A percentile compares a stretch with the other conserved stretches of the same genome.
Conservation (phyloP, 805 yeast species). For the Metschnikowia reukaufii region DNA sequence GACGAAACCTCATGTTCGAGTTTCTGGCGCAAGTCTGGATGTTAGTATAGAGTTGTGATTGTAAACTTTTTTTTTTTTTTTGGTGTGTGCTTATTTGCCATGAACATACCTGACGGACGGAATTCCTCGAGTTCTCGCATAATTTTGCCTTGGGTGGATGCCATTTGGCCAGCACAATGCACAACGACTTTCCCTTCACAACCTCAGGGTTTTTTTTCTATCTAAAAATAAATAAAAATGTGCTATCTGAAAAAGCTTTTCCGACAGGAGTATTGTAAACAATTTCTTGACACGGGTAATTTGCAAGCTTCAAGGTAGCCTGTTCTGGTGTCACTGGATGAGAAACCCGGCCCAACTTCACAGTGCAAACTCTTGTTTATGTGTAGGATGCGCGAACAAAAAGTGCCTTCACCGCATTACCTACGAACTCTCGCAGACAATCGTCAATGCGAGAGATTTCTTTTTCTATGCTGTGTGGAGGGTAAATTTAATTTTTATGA, state of each 20-base stretch:
- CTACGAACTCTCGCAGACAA: neutral
- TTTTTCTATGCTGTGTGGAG: no score
- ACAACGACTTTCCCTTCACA: neutral
- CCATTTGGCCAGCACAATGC: constrained; percentile 2
- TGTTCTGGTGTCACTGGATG: neutral
- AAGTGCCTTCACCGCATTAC: neutral
- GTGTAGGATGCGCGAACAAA: neutral
- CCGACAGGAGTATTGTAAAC: no score
- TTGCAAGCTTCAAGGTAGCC: neutral
- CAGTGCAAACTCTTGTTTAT: neutral
- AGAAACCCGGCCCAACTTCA: neutral
- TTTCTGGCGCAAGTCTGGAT: constrained; percentile 9
- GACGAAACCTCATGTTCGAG: constrained; percentile 9
- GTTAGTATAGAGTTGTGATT: neutral
- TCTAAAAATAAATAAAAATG: no score
- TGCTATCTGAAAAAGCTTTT: no score
- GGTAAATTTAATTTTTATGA: no score
- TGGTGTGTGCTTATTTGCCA: neutral
- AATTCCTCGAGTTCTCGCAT: constrained; percentile 8
- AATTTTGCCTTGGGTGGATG: constrained; percentile 6
- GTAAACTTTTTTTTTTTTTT: neutral
- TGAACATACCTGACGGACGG: constrained; percentile 15
- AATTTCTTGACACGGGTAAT: neutral
- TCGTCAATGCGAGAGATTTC: neutral
- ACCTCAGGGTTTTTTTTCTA: neutral